Evolutionary conservation across 2,329 filamentous ascomycete species (phyloP).

Genomic region (Chaetomium olivaceum): DNA sequence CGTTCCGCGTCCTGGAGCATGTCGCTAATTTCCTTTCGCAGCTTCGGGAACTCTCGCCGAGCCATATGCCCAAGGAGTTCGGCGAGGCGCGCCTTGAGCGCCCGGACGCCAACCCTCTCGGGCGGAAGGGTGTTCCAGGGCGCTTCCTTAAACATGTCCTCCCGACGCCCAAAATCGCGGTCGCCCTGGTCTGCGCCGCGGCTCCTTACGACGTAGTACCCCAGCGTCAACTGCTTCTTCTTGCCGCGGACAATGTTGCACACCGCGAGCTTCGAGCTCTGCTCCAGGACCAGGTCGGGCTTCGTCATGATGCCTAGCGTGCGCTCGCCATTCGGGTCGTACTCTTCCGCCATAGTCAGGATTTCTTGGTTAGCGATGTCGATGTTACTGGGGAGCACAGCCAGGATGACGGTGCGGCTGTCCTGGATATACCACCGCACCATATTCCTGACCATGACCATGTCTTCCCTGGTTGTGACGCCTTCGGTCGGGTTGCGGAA

Average conservation of each 20-base stretch:
- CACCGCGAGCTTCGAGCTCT: constrained; percentile 41
- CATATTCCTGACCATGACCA: constrained; percentile 49
- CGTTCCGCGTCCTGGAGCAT: constrained; percentile 13
- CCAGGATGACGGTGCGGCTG: constrained; percentile 51
- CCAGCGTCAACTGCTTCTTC: constrained; percentile 45
- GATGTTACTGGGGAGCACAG: constrained; percentile 46
- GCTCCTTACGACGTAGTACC: constrained; percentile 53
- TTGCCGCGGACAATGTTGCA: constrained; percentile 48
- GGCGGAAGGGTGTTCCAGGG: constrained; percentile 30
- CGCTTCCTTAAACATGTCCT: constrained; percentile 23
- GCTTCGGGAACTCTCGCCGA: constrained; percentile 34
- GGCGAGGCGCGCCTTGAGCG: constrained; percentile 31
- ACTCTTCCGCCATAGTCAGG: constrained; percentile 42
- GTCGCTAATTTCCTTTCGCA: constrained; percentile 30
- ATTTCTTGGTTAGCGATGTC: constrained; percentile 47
- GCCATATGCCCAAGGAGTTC: constrained; percentile 36
- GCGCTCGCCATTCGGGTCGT: constrained; percentile 44
- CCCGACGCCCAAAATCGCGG: constrained; percentile 9
- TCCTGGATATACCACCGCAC: constrained; percentile 51
- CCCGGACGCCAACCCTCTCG: constrained; percentile 32
- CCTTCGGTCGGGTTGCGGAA: constrained; percentile 46
- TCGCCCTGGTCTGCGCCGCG: constrained; percentile 37
- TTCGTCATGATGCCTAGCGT: constrained; percentile 59
- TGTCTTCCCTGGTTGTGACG: constrained; percentile 48
- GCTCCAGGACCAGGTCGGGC: constrained; percentile 55